phyloP scores from a whole-genome alignment of 1,284 basidiomycete species.

The Apiotrichum veenhuisii region DNA sequence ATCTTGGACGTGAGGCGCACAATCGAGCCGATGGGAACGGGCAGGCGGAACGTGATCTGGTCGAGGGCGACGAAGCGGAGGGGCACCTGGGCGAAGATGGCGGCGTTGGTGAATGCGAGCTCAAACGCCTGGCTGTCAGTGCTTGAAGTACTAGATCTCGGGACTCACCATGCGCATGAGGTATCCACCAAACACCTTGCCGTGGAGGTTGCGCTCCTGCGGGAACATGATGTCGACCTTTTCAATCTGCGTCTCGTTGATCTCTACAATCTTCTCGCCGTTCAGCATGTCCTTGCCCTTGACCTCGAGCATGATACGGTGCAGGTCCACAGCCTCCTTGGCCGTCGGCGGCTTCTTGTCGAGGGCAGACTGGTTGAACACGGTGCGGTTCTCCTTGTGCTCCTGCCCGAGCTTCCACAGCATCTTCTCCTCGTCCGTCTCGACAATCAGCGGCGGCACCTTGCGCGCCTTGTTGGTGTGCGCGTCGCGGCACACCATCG shows the following conservation, averaged over 20 bases:
- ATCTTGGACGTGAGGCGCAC: conserved; percentile 67
- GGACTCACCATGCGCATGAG: conserved; percentile 61
- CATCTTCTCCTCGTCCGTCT: conserved; percentile 61
- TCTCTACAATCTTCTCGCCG: conserved; percentile 40
- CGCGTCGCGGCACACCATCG: conserved; percentile 76
- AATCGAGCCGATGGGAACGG: conserved; percentile 76
- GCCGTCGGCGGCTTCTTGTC: conserved; percentile 68
- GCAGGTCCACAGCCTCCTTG: conserved; percentile 63
- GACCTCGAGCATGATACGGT: conserved; percentile 63
- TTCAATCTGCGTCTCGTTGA: conserved; percentile 42
- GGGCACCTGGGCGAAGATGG: conserved; percentile 64
- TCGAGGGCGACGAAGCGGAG: conserved; percentile 73
- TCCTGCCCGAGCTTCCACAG: conserved; percentile 65
- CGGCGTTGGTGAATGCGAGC: conserved; percentile 71
- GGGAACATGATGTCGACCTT: conserved; percentile 65
- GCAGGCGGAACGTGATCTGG: conserved; percentile 71
- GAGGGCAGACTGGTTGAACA: conserved; percentile 58
- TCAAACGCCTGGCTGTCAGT: conserved; percentile 33
- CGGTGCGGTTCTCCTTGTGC: conserved; percentile 59
- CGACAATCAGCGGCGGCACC: conserved; percentile 63
- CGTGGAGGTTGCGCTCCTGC: conserved; percentile 77
- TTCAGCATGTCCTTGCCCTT: conserved; percentile 24
- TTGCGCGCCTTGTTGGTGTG: conserved; percentile 61
- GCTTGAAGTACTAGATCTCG: neutral
- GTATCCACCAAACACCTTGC: conserved; percentile 72